Conservation (phyloP, 768 basidiomycete species). For the Mycena amicta region DNA sequence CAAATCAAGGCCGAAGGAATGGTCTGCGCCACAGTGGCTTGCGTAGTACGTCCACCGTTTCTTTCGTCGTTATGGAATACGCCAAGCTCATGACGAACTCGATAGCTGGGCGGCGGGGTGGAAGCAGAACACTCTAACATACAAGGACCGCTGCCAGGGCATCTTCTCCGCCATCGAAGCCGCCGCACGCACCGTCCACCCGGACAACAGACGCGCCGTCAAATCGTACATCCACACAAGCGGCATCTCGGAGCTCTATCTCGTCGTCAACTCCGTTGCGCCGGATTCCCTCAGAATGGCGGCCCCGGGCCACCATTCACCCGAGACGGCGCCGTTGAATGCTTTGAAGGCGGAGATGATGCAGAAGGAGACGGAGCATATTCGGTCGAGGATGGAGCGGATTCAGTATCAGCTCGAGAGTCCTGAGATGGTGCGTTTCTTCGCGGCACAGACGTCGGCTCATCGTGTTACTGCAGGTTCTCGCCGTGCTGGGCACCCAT, state of each 20-base stretch:
- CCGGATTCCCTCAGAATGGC: slow-evolving; percentile 3
- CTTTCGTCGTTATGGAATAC: background rate
- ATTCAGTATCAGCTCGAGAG: slow-evolving; percentile 19
- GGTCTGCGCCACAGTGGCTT: slow-evolving; percentile 28
- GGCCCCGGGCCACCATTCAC: slow-evolving; percentile 1
- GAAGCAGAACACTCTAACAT: slow-evolving; percentile 30
- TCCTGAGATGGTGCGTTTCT: slow-evolving; percentile 13
- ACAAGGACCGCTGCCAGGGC: slow-evolving; percentile 14
- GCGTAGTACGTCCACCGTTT: slow-evolving; percentile 11
- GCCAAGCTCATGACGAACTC: background rate
- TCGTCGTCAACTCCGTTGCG: slow-evolving; percentile 16
- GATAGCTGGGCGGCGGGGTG: slow-evolving; percentile 31
- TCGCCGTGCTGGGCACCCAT: slow-evolving; percentile 17
- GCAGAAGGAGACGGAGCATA: slow-evolving; percentile 6
- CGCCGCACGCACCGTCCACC: slow-evolving; percentile 15
- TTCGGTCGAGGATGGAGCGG: slow-evolving; percentile 10
- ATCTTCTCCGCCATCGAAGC: slow-evolving; percentile 17
- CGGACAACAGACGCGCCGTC: slow-evolving; percentile 16
- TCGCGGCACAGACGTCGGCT: background rate
- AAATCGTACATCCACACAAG: slow-evolving; percentile 20
- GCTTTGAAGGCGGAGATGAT: slow-evolving; percentile 13
- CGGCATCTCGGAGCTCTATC: slow-evolving; percentile 20
- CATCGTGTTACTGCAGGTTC: background rate
- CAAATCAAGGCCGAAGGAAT: slow-evolving; percentile 23
- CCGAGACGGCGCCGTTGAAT: slow-evolving; percentile 10